phyloP scores from a whole-genome alignment of 495 filamentous ascomycete species.

The Neurospora sp. region DNA sequence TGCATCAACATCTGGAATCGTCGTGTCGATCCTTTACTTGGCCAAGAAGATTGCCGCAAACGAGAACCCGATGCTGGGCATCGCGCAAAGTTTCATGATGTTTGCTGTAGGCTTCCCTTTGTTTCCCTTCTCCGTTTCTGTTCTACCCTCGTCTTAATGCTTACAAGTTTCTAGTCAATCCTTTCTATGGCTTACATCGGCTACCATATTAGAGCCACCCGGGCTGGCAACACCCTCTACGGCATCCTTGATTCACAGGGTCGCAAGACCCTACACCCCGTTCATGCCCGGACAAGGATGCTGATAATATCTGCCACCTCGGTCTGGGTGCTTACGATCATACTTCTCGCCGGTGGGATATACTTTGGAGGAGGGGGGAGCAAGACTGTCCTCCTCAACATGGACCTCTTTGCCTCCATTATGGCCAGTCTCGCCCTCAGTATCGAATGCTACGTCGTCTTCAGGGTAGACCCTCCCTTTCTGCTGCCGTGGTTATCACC shows the following conservation, averaged over 20 bases:
- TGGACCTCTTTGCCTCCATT: constrained; percentile 8
- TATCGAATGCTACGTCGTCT: neutral
- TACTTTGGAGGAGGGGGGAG: neutral
- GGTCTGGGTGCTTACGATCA: constrained; percentile 1
- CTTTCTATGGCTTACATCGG: constrained; percentile 8
- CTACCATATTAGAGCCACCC: constrained; percentile 7
- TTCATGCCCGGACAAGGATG: constrained; percentile 9
- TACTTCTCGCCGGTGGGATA: constrained; percentile 7
- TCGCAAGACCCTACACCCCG: constrained; percentile 3
- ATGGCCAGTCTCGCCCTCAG: constrained; percentile 1
- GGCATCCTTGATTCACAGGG: constrained; percentile 3
- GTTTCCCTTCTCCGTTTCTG: neutral
- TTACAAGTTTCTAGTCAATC: constrained; percentile 2
- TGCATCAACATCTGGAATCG: neutral
- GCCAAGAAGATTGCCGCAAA: neutral
- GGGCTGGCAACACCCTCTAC: constrained; percentile 2
- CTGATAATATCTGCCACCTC: neutral
- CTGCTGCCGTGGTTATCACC: constrained; percentile 6
- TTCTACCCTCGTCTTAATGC: neutral
- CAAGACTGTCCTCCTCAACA: neutral
- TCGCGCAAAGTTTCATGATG: constrained; percentile 9
- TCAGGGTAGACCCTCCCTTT: constrained; percentile 2
- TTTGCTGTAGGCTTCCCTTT: constrained; percentile 7
- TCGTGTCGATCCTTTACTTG: neutral
- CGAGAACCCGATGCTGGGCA: neutral